phyloP scores from a whole-genome alignment of 176 grass and related monocot genomes.

The maize (Zea mays) region Zm-B73-REFERENCE-NAM-5.0 NC_050099.1:148850501-148851000 shows the following conservation, averaged over 20 bases:
- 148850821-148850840: conserved; percentile 43
- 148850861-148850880: conserved; percentile 25
- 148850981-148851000: conserved; percentile 14
- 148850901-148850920: not conserved
- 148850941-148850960: not conserved
- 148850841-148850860: conserved; percentile 38
- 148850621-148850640: too few relatives aligned
- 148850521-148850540: too few relatives aligned
- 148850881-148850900: conserved; percentile 1
- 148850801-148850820: conserved; percentile 38
- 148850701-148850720: too few relatives aligned
- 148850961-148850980: not conserved
- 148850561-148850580: too few relatives aligned
- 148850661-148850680: too few relatives aligned
- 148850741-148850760: conserved; percentile 45
- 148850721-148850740: too few relatives aligned
- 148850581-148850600: too few relatives aligned
- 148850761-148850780: conserved; percentile 36
- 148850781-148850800: conserved; percentile 54
- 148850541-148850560: too few relatives aligned
- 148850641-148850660: too few relatives aligned
- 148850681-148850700: too few relatives aligned
- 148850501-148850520: too few relatives aligned
- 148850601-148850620: too few relatives aligned
- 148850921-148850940: not conserved